These are phyloP conservation scores for Clitopilus passeckerianus DNA, from an alignment of 768 basidiomycete species.

Conservation along the genomic window DNA sequence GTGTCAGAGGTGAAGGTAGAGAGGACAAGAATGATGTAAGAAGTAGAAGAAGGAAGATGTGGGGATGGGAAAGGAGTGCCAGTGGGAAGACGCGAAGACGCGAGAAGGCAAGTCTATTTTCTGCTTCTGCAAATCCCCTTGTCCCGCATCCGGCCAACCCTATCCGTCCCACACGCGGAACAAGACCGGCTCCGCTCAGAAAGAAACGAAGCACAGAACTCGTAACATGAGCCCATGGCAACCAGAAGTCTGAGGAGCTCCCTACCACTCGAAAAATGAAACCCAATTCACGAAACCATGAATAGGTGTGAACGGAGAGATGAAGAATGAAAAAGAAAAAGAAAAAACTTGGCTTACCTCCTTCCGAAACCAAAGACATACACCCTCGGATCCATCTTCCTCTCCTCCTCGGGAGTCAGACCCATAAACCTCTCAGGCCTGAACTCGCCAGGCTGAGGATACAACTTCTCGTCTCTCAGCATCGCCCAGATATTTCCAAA, in stretches of 20 bases:
- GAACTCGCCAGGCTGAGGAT: slow-evolving; percentile 45
- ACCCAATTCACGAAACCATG: neutral
- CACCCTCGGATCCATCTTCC: slow-evolving; percentile 23
- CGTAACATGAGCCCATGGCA: neutral
- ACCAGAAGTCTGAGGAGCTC: no score
- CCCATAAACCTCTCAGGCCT: slow-evolving; percentile 47
- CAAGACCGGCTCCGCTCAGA: neutral
- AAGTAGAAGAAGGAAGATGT: neutral
- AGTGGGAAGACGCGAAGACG: neutral
- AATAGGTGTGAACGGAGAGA: neutral
- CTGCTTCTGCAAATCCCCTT: neutral
- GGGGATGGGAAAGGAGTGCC: neutral
- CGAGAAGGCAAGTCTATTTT: no score
- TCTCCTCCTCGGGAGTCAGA: slow-evolving; percentile 19
- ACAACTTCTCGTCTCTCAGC: slow-evolving; percentile 45
- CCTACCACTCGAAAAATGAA: no score
- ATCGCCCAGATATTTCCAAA: slow-evolving; percentile 61
- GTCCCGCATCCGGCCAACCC: neutral
- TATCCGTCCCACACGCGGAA: neutral
- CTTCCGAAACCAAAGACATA: slow-evolving; percentile 38
- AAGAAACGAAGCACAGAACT: neutral
- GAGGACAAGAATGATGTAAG: neutral
- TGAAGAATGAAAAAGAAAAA: neutral
- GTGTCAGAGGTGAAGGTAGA: neutral
- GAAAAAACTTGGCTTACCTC: slow-evolving; percentile 19